Evolutionary conservation across 129 eudicot genomes (phyloP).

Genomic region (Saposhnikovia divaricata): DNA sequence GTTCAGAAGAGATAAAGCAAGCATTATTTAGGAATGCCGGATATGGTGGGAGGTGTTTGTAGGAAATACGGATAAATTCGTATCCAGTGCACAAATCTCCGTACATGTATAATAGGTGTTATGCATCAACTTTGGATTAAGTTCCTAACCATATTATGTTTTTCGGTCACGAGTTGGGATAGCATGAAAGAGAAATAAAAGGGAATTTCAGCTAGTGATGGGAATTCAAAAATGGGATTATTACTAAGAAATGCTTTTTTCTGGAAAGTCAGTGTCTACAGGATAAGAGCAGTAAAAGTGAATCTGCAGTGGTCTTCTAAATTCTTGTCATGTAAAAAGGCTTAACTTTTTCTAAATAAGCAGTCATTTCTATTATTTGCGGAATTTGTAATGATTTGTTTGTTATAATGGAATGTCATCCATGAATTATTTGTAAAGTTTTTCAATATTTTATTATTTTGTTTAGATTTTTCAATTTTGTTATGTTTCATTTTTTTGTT

Average conservation of each 20-base stretch:
- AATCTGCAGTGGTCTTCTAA: neutral
- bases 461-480: no score
- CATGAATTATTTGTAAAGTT: neutral
- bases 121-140: neutral
- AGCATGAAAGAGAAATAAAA: neutral
- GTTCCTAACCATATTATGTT: neutral
- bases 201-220: neutral
- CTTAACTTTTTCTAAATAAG: neutral
- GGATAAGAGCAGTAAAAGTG: neutral
- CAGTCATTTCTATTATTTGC: neutral
- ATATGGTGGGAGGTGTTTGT: neutral
- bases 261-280: neutral
- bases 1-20: constrained; percentile 5
- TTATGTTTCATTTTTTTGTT: no score
- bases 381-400: neutral
- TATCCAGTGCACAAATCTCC: no score
- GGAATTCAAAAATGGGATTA: neutral
- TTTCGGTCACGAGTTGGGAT: neutral
- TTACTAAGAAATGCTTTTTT: neutral
- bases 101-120: neutral
- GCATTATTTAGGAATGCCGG: constrained; percentile 1
- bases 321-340: neutral
- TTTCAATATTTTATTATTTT: no score
- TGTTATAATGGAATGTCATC: neutral
- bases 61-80: neutral